Evolutionary conservation across 257 asterid species (phyloP).

Genomic region (Gentiana straminea): DNA sequence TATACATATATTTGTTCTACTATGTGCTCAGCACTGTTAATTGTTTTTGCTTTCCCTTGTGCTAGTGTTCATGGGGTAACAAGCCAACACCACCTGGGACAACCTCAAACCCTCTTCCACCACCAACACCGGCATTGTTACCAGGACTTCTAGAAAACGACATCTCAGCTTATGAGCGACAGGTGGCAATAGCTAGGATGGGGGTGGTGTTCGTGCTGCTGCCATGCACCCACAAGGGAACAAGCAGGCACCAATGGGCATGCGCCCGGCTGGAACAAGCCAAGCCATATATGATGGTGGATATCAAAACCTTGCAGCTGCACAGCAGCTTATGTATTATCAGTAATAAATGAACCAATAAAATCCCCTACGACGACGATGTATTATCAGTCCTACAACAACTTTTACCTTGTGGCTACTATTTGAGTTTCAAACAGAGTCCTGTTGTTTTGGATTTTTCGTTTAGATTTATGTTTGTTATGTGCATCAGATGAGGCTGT

Average conservation of each 20-base stretch:
- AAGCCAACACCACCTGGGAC: conserved; percentile 94
- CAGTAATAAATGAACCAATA: conserved; percentile 26
- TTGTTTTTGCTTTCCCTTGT: neutral
- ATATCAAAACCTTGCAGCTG: conserved; percentile 62
- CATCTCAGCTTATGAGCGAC: conserved; percentile 63
- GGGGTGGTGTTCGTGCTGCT: conserved; percentile 41
- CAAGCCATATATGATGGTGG: conserved; percentile 93
- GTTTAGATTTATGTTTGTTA: too few species aligned
- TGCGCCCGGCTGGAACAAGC: conserved; percentile 46
- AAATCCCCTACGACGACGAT: neutral
- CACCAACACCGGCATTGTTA: conserved; percentile 54
- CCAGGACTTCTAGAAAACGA: conserved; percentile 54
- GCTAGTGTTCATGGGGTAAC: conserved; percentile 97
- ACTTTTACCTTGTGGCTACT: too few species aligned
- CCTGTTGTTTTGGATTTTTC: too few species aligned
- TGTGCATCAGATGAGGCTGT: too few species aligned
- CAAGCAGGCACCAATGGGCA: conserved; percentile 20
- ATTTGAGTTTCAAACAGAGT: too few species aligned
- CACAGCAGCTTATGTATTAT: conserved; percentile 92
- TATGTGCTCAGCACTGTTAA: too few species aligned
- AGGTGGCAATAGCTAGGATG: conserved; percentile 74
- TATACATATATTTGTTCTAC: too few species aligned
- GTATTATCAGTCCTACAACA: too few species aligned
- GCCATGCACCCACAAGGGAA: conserved; percentile 41
- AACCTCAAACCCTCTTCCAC: conserved; percentile 79